Base-by-base conservation (phyloP, 352 stramenopile species). In the Phytophthora agathidicida region DNA sequence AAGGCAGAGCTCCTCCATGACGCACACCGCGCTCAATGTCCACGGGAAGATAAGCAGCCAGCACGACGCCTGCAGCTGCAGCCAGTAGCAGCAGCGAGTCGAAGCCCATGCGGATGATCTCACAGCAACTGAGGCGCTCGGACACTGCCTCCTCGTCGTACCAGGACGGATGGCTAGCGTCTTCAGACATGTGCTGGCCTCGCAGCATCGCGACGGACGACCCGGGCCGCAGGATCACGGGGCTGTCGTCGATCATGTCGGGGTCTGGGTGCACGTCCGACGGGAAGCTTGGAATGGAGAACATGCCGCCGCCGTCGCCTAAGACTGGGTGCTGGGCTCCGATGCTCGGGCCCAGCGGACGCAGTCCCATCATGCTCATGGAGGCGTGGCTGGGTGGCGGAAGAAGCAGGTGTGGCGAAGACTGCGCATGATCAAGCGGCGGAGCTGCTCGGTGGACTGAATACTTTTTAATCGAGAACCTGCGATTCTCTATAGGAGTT, bases 151-250 rank as follows among this genome's bases (percentile, higher is more conserved):
- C 17, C 17, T 71, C 55, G 14, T 75, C 53, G 54, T 72, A 81
- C 74, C 74, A 83, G 3, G 68, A 79, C 26, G 65, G 45, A 8
- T 55, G 41, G 3, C 54, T 45, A n/a, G 41, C 17, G 13, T 63
- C 39, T 28, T 74, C 49, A 13, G 50, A 41, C 23, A 65, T 8
- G 13, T 14, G 37, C 19, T 61, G 43, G 37, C 53, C 44, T 30
- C 54, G 59, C 24, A 73, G 42, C 49, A 77, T 68, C 13, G 60
- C 68, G 16, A 80, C 59, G 39, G 73, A 83, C 23, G 73, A 80
- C 9, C 50, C 50, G 6, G 73, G 63, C 0, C 64, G 59, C 32
- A 76, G 38, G 22, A 66, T 57, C 30, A 45, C 58, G 11, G 59
- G 49, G 50, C 44, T 56, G 60, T 68, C 53, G 36, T 58, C 53